A percentile compares a stretch with the other conserved stretches of the same genome.
phyloP scores from a whole-genome alignment of 2,329 filamentous ascomycete genomes.

The Cladosporium halotolerans region DNA sequence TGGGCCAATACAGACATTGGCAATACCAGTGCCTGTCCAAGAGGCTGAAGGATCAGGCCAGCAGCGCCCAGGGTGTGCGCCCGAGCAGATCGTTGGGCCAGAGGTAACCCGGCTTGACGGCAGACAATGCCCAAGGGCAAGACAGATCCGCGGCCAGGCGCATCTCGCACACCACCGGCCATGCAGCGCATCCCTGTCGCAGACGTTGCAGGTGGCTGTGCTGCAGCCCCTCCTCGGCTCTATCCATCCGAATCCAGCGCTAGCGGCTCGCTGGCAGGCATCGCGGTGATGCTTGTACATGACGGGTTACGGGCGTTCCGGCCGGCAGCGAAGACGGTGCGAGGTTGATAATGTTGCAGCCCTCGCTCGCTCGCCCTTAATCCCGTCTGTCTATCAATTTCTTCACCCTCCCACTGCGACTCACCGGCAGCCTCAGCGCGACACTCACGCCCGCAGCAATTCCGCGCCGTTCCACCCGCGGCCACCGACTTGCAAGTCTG shows the following conservation, averaged over 20 bases:
- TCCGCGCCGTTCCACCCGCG: not conserved
- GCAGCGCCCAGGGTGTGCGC: too few species aligned
- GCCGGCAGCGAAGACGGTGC: not conserved
- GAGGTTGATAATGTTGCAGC: not conserved
- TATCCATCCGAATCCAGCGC: not conserved
- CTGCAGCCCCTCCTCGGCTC: constrained; percentile 1
- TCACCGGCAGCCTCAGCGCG: not conserved
- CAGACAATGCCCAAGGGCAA: too few species aligned
- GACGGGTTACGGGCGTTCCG: constrained; percentile 3
- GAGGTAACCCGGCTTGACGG: too few species aligned
- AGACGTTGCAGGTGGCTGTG: constrained; percentile 9
- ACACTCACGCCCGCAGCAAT: not conserved
- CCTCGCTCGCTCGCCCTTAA: not conserved
- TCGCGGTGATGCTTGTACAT: constrained; percentile 4
- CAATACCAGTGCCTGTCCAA: too few species aligned
- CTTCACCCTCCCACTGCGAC: not conserved
- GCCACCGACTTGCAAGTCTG: not conserved
- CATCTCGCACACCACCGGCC: not conserved
- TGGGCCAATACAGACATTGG: too few species aligned
- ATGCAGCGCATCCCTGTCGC: not conserved
- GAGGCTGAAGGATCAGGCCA: too few species aligned
- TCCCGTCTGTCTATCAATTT: not conserved
- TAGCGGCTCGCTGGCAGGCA: constrained; percentile 1
- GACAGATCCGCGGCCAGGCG: constrained; percentile 2
- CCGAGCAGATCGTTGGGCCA: too few species aligned